Percentiles rank a stretch among this genome's conserved stretches.
These are phyloP conservation scores for Combretum micranthum DNA, from an alignment of 345 rosid genomes.

Conservation along the genomic window DNA sequence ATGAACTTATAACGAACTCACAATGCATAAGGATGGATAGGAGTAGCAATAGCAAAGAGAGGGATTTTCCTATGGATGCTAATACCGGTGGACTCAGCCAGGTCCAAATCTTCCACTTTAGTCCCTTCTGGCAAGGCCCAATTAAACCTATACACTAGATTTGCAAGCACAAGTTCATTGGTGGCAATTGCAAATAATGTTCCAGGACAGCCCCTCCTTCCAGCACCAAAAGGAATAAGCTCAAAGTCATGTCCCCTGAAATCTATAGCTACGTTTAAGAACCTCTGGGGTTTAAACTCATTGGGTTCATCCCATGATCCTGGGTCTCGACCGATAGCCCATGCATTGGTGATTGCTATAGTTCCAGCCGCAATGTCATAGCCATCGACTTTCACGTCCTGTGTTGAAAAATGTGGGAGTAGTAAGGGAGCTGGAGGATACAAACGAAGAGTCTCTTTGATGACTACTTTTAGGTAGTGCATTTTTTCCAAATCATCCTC, in stretches of 20 bases:
- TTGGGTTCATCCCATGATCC: constrained; percentile 15
- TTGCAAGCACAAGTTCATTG: constrained; percentile 21
- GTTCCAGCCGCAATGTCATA: constrained; percentile 26
- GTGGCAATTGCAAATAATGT: constrained; percentile 9
- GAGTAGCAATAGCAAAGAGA: constrained; percentile 19
- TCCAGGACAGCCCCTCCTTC: constrained; percentile 34
- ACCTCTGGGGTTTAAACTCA: constrained; percentile 33
- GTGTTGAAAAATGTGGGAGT: constrained; percentile 18
- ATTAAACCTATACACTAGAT: constrained; percentile 19
- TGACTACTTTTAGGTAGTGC: constrained; percentile 23
- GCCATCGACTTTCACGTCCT: constrained; percentile 17
- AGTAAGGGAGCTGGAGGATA: constrained; percentile 35
- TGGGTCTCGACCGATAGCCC: constrained; percentile 35
- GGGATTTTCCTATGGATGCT: constrained; percentile 22
- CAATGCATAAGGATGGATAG: too few relatives aligned
- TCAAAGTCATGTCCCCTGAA: constrained; percentile 26
- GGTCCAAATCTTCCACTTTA: constrained; percentile 22
- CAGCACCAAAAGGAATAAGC: constrained; percentile 32
- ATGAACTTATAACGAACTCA: too few relatives aligned
- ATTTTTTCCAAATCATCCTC: constrained; percentile 14
- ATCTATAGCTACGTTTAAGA: constrained; percentile 20
- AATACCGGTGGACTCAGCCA: constrained; percentile 18
- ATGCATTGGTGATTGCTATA: constrained; percentile 15
- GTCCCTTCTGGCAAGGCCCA: constrained; percentile 25
- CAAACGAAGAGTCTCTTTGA: constrained; percentile 32